phyloP scores from a whole-genome alignment of 2,329 filamentous ascomycete genomes.

The Aspergillus oerlinghausenensis region DNA sequence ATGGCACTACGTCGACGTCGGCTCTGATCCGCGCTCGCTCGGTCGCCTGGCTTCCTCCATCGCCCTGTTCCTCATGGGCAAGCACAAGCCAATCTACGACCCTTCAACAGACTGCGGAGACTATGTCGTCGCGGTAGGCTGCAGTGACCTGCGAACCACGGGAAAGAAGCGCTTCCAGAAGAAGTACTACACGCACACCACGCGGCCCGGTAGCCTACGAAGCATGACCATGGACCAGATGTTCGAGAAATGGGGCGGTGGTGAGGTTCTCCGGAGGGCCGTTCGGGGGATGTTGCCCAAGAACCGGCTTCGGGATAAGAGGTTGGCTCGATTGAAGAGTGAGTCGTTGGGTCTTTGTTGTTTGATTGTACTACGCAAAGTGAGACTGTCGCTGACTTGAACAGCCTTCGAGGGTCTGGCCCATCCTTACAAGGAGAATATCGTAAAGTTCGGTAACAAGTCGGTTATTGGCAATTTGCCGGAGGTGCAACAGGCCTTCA shows the following conservation, averaged over 20 bases:
- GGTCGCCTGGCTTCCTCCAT: slow-evolving; percentile 86
- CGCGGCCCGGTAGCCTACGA: slow-evolving; percentile 79
- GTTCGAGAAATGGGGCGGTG: slow-evolving; percentile 90
- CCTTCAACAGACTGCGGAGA: slow-evolving; percentile 98
- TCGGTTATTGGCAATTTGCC: slow-evolving; percentile 32
- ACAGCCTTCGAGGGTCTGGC: slow-evolving; percentile 82
- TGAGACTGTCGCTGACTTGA: slow-evolving; percentile 8
- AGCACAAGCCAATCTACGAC: slow-evolving; percentile 97
- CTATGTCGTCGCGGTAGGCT: slow-evolving; percentile 93
- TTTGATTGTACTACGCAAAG: not conserved
- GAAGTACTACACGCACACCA: slow-evolving; percentile 92
- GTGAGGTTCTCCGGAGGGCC: slow-evolving; percentile 83
- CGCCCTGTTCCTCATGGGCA: slow-evolving; percentile 87
- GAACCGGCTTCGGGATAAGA: slow-evolving; percentile 83
- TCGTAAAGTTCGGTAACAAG: slow-evolving; percentile 66
- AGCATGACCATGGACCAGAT: slow-evolving; percentile 90
- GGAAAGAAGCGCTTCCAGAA: slow-evolving; percentile 93
- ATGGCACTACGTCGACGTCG: slow-evolving; percentile 86
- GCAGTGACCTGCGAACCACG: slow-evolving; percentile 78
- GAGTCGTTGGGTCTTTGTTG: slow-evolving; percentile 20
- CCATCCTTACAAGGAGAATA: slow-evolving; percentile 88
- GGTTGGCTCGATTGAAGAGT: slow-evolving; percentile 81
- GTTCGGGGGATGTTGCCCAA: slow-evolving; percentile 98
- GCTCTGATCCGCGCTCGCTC: slow-evolving; percentile 68
- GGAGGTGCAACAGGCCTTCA: slow-evolving; percentile 35